phyloP scores from a whole-genome alignment of 805 yeast species.

The Cephaloascus fragrans region DNA sequence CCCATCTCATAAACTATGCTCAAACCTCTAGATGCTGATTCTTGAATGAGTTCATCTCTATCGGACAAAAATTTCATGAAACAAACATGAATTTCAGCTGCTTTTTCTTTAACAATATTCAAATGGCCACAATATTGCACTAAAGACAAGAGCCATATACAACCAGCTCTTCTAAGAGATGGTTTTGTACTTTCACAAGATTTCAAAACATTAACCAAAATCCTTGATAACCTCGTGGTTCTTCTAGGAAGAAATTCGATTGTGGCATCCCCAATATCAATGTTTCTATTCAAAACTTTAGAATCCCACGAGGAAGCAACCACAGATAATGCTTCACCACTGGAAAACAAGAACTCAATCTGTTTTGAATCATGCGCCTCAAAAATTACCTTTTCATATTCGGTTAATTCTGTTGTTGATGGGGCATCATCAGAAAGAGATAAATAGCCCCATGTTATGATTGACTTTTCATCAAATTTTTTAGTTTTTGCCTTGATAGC shows the following conservation, averaged over 20 bases:
- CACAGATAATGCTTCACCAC: conserved; percentile 77
- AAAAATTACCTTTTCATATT: conserved; percentile 36
- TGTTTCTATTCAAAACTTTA: conserved; percentile 33
- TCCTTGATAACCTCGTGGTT: conserved; percentile 12
- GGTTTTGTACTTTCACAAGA: conserved; percentile 64
- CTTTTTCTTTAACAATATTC: conserved; percentile 22
- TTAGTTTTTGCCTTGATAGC: conserved; percentile 31
- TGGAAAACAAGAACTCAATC: conserved; percentile 63
- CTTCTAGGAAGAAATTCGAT: conserved; percentile 10
- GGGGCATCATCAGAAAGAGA: conserved; percentile 22
- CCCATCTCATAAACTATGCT: conserved; percentile 77
- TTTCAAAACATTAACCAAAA: conserved; percentile 41
- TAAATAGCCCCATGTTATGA: conserved; percentile 45
- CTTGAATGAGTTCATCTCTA: conserved; percentile 82
- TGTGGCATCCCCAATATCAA: conserved; percentile 41
- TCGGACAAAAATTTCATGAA: conserved; percentile 77
- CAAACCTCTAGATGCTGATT: conserved; percentile 83
- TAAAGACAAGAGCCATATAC: conserved; percentile 79
- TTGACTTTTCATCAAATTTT: conserved; percentile 50
- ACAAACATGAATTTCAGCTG: conserved; percentile 58
- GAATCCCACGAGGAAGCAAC: conserved; percentile 74
- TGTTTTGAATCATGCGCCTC: conserved; percentile 60
- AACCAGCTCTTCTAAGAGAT: conserved; percentile 58
- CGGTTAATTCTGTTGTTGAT: conserved; percentile 9
- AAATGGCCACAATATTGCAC: conserved; percentile 62